Evolutionary conservation across 2,329 filamentous ascomycete genomes (phyloP).

Genomic region (Passalora sequoiae): DNA sequence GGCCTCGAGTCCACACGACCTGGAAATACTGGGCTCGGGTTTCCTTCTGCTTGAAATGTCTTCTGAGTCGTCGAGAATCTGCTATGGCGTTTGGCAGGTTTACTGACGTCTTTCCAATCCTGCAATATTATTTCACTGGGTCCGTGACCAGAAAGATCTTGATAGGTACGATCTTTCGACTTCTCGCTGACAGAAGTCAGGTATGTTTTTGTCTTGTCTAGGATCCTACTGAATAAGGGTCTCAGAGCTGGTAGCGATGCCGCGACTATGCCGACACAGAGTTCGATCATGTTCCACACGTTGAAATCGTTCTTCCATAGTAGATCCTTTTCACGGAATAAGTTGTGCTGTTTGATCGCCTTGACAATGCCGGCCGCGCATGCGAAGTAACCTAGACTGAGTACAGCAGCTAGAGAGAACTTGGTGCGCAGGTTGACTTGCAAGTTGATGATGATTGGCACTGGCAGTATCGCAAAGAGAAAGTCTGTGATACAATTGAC

Average conservation of each 20-base stretch:
- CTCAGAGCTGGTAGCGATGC: constrained; percentile 41
- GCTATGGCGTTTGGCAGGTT: neutral
- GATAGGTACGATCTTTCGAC: constrained; percentile 9
- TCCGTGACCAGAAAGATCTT: constrained; percentile 3
- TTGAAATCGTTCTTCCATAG: constrained; percentile 39
- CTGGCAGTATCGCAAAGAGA: constrained; percentile 40
- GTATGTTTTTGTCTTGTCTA: constrained; percentile 14
- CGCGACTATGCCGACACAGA: constrained; percentile 43
- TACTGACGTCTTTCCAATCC: constrained; percentile 1
- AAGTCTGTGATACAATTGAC: constrained; percentile 40
- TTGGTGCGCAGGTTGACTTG: constrained; percentile 42
- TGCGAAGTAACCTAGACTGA: constrained; percentile 40
- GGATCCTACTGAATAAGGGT: constrained; percentile 18
- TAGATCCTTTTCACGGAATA: constrained; percentile 35
- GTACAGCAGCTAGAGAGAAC: constrained; percentile 34
- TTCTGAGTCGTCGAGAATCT: constrained; percentile 1
- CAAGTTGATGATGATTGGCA: constrained; percentile 42
- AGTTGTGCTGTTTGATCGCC: constrained; percentile 35
- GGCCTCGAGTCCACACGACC: neutral
- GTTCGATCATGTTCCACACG: constrained; percentile 44
- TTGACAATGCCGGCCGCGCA: constrained; percentile 43
- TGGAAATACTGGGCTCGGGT: neutral
- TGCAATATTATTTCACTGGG: constrained; percentile 4
- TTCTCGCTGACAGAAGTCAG: constrained; percentile 7
- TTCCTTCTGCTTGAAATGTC: constrained; percentile 1